A percentile compares a stretch with the other conserved stretches of the same genome.
Conservation (phyloP, 305 asterid species). For the Fraxinus xanthoxyloides region DNA sequence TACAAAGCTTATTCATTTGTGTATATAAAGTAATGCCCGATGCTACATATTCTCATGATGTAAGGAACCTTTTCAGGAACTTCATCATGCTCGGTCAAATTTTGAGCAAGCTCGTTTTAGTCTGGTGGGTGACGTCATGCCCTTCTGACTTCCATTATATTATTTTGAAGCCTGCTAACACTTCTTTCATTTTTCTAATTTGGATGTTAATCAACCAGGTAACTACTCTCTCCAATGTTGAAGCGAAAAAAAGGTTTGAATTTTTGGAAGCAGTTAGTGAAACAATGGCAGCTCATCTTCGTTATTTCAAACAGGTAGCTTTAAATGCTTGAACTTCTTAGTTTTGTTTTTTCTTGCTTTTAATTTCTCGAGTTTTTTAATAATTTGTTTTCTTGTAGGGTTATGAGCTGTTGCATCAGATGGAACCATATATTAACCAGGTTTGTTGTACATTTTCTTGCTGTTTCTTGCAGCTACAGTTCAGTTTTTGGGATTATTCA, state of each 20-base stretch:
- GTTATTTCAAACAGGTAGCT: slow-evolving; percentile 92
- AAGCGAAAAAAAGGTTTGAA: slow-evolving; percentile 97
- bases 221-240: slow-evolving; percentile 85
- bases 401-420: slow-evolving; percentile 96
- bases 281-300: slow-evolving; percentile 99
- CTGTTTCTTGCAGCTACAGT: slow-evolving; percentile 19
- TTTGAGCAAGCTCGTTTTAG: slow-evolving; percentile 98
- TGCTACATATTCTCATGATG: slow-evolving; percentile 24
- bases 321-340: slow-evolving; percentile 9
- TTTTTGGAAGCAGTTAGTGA: slow-evolving; percentile 98
- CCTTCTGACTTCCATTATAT: slow-evolving; percentile 11
- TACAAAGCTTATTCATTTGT: neutral
- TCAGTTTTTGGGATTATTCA: neutral
- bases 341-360: slow-evolving; percentile 20
- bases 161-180: slow-evolving; percentile 5
- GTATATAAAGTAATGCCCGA: neutral
- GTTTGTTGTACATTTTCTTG: slow-evolving; percentile 37
- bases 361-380: slow-evolving; percentile 16
- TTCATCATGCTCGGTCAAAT: slow-evolving; percentile 82
- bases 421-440: slow-evolving; percentile 99
- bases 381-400: slow-evolving; percentile 52
- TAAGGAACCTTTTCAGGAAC: slow-evolving; percentile 64
- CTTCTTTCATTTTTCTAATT: neutral
- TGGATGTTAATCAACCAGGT: slow-evolving; percentile 52
- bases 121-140: slow-evolving; percentile 51